Evolutionary conservation across 2,329 filamentous ascomycete genomes (phyloP).

Genomic region (Aureobasidium pullulans): DNA sequence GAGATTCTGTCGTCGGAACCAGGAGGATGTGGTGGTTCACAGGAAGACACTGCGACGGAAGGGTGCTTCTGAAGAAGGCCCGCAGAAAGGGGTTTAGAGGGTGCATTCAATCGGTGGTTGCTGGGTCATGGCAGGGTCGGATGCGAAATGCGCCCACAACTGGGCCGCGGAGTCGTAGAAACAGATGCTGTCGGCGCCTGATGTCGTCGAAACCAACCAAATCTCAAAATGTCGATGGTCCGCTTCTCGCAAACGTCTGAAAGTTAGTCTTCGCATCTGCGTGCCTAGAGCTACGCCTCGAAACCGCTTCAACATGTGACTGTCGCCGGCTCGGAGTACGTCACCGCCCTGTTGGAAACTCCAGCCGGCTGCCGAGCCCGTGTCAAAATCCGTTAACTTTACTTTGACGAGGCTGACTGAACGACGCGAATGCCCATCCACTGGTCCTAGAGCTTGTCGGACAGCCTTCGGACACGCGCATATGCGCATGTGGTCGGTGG

Average conservation of each 20-base stretch:
- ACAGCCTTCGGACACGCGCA: neutral
- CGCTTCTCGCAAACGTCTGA: neutral
- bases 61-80: slow-evolving; percentile 96
- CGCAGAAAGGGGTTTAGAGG: slow-evolving; percentile 97
- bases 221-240: neutral
- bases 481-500: neutral
- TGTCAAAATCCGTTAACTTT: too few species aligned
- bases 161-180: neutral
- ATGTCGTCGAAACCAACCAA: neutral
- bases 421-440: neutral
- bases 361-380: neutral
- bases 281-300: neutral
- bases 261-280: neutral
- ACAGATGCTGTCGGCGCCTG: neutral
- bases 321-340: neutral
- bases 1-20: slow-evolving; percentile 85
- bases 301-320: neutral
- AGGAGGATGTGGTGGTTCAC: slow-evolving; percentile 85
- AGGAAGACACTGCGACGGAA: slow-evolving; percentile 84
- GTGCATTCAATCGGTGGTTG: slow-evolving; percentile 56
- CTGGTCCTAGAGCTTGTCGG: neutral
- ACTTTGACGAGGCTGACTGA: neutral
- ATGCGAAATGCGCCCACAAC: slow-evolving; percentile 4
- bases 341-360: neutral
- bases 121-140: neutral